Base-by-base conservation (phyloP, 2,329 filamentous ascomycete genomes). In the Mariannaea sp. region DNA sequence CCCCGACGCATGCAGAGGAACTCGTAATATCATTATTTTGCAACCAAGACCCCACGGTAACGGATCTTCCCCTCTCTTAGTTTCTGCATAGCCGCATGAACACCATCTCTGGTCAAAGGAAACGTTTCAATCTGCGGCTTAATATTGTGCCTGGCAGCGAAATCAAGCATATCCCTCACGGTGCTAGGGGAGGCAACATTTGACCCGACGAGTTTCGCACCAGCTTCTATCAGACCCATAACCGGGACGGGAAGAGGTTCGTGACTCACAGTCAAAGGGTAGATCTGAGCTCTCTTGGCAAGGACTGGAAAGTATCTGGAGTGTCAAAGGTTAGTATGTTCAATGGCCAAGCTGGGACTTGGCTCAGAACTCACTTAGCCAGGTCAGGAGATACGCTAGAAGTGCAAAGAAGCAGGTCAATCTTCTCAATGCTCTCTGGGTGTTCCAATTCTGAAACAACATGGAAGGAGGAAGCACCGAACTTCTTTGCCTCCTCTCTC, bases 41-140 rank as follows among this genome's bases (percentile, higher is more conserved):
- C 33, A 33, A 71, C 60, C 3, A 75, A 59, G 9, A 67, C 64
- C 12, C 58, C 65, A 27, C 65, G 53, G 43, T 67, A 67, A 27
- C 61, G 47, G 10, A 75, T 58, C 29, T 71, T 61, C 3, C 72
- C 71, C 6, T 69, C 54, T 22, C 69, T 66, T 20, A 75, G 44
- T 47, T 66, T 71, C 1, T 68, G 60, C 49, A 75, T 67, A 4
- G 72, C 71, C 26, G 70, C 64, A 17, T 58, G 51, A 19, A 75
- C 68, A 5, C 72, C 71, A 13, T 63, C 63, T 41, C 69, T 68
- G 8, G 56, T 64, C 29, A 70, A 58, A 3, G 66, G 56, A 17
- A 64, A 68, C n/a, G 55, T 62, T 55, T 69, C 65, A 24, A 66
- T 57, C 5, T 62, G 61, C 1, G 68, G 64, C 35, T 56, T 66